Base-by-base conservation (phyloP, 2,329 filamentous ascomycete species). In the Cordyceps cicadae region DNA sequence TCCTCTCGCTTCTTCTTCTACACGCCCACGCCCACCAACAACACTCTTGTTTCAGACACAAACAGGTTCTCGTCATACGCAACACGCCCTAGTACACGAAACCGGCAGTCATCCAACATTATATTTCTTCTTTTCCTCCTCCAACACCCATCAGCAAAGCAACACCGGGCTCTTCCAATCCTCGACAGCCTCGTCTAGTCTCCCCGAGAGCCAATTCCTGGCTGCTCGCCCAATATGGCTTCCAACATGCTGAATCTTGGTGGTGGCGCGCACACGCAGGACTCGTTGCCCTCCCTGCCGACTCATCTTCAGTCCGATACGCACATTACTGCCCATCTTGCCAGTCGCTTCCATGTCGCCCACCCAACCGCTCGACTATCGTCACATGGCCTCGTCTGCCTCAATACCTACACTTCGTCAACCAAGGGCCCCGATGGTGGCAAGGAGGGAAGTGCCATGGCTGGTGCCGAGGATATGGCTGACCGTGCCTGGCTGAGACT, bases 381-480 rank as follows among this genome's bases (percentile, higher is more conserved):
- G 0, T 96, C 92, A 0, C 92, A 97, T 71, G 94, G 88, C 54
- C 82, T 97, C 67, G 88, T 99, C 70, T 89, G 90, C 57, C 80
- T 99, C 65, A 99, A 99, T 78, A 99, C 92, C 21, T 97, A 96
- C 73, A 93, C 90, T 12, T 90, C 90, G 12, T 93, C 93, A 0
- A 83, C 88, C 59, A 92, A 92, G 70, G 93, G 92, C 24, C 85
- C 89, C 4, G 91, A 97, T 89, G 93, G 93, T 66, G 87, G 85
- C 62, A 94, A 92, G 70, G 90, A 95, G 67, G 93, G 92, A 41
- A 96, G 91, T 76, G 91, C 92, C 64, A 91, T 92, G 83, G 92
- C 88, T 61, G 92, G 92, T 70, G 92, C 91, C 39, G 93, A 97
- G 74, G 92, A 97, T 68, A 82, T 99, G 70, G 94, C 94, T 24